These are phyloP conservation scores for Pueraria montana DNA, from an alignment of 306 rosid genomes.

Conservation along the genomic window DNA sequence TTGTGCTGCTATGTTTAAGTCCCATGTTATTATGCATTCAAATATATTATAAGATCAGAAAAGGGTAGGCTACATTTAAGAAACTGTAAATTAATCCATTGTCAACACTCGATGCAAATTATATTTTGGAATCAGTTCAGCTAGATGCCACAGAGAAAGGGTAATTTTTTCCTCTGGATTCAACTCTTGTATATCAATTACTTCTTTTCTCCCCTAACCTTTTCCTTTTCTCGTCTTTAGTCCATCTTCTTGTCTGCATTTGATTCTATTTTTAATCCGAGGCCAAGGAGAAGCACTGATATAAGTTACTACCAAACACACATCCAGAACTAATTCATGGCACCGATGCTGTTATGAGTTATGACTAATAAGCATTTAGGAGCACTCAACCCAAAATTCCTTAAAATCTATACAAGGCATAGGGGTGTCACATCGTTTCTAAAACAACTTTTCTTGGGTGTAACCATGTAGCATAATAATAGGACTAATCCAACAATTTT, in stretches of 20 bases:
- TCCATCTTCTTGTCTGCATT: constrained; percentile 10
- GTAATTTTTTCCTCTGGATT: neutral
- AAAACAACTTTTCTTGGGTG: neutral
- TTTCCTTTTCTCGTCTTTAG: neutral
- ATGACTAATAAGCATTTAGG: too few species aligned
- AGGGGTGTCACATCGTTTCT: neutral
- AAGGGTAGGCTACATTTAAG: neutral
- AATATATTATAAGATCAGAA: neutral
- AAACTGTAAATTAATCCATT: neutral
- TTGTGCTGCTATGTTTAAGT: constrained; percentile 7
- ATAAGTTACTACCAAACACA: too few species aligned
- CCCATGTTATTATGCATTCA: too few species aligned
- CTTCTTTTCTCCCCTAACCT: neutral
- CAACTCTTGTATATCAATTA: neutral
- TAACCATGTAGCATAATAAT: neutral
- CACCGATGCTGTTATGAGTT: too few species aligned
- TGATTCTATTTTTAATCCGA: constrained; percentile 1
- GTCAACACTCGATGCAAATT: neutral
- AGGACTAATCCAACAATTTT: neutral
- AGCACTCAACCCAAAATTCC: neutral
- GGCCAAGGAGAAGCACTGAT: neutral
- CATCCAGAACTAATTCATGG: too few species aligned
- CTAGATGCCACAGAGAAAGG: neutral
- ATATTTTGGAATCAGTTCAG: neutral
- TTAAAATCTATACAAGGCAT: constrained; percentile 2